These are phyloP conservation scores for Fusarium succisae DNA, from an alignment of 2,329 filamentous ascomycete genomes.

Conservation along the genomic window DNA sequence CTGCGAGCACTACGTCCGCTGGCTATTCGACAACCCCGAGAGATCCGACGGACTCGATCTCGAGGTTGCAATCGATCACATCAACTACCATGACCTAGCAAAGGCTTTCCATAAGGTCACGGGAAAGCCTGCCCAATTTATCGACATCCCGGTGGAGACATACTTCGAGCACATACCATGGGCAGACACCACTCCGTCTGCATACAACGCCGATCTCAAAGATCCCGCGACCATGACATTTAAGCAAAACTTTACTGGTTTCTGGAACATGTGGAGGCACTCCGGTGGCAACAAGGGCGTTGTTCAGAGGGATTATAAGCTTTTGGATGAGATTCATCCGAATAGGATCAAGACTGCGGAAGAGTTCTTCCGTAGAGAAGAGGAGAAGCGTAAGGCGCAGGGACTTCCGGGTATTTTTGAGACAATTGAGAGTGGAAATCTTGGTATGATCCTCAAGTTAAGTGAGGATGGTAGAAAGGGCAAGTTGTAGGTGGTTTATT, in stretches of 20 bases:
- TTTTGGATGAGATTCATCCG: conserved; percentile 24
- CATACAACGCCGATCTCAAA: not conserved
- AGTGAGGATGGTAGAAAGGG: not conserved
- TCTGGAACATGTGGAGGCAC: conserved; percentile 17
- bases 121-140: conserved; percentile 8
- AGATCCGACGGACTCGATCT: conserved; percentile 9
- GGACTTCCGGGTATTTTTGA: not conserved
- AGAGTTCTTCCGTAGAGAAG: conserved; percentile 2
- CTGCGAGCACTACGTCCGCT: conserved; percentile 20
- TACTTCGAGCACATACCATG: not conserved
- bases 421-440: rapidly evolving
- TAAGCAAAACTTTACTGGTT: conserved; percentile 12
- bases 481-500: rapidly evolving
- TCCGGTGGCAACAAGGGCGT: conserved; percentile 10
- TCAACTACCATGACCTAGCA: not conserved
- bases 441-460: not conserved
- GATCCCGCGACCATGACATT: conserved; percentile 14
- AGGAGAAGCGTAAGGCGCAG: not conserved
- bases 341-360: conserved; percentile 3
- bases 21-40: conserved; percentile 9
- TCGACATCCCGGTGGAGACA: not conserved
- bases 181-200: rapidly evolving
- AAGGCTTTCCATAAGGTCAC: conserved; percentile 17
- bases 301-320: conserved; percentile 6
- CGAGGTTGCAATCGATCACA: conserved; percentile 10